Conservation (phyloP, 176 grass and related monocot genomes). For the Pontederia paniculata region DNA sequence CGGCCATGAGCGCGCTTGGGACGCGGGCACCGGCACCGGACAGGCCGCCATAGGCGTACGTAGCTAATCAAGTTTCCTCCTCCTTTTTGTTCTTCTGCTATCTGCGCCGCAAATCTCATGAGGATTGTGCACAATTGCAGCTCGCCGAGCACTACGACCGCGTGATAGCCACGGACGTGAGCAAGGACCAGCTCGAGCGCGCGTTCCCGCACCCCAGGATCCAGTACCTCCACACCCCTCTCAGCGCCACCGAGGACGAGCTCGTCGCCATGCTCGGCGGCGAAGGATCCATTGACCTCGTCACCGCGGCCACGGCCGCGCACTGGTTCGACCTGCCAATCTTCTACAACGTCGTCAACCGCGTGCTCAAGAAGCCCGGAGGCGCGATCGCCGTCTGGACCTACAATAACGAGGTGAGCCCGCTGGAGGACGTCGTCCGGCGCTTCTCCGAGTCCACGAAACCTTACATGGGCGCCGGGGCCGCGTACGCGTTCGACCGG, state of each 20-base stretch:
- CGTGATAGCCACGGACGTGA: conserved; percentile 27
- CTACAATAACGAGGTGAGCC: conserved; percentile 21
- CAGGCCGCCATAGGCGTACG: conserved; percentile 41
- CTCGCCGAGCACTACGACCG: conserved; percentile 34
- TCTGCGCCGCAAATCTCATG: no score
- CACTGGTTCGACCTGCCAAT: conserved; percentile 42
- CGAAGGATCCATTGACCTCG: conserved; percentile 25
- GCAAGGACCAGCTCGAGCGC: conserved; percentile 17
- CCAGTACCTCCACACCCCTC: conserved; percentile 26
- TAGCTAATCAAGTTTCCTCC: neutral
- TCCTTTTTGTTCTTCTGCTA: neutral
- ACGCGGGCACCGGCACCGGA: conserved; percentile 44
- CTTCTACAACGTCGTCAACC: conserved; percentile 24
- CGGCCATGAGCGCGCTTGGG: conserved; percentile 31
- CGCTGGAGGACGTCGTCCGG: conserved; percentile 19
- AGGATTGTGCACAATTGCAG: no score
- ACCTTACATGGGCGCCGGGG: conserved; percentile 21
- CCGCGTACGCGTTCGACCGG: neutral
- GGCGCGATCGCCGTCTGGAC: conserved; percentile 32
- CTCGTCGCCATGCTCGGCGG: conserved; percentile 21
- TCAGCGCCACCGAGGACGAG: neutral
- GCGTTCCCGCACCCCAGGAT: conserved; percentile 26
- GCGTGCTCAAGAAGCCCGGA: conserved; percentile 24
- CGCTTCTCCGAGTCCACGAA: conserved; percentile 13
- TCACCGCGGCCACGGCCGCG: conserved; percentile 24